Evolutionary conservation across 495 filamentous ascomycete genomes (phyloP), one percentile per base, ranked within the genome.

Genomic region (Cercophora newfieldiana): DNA sequence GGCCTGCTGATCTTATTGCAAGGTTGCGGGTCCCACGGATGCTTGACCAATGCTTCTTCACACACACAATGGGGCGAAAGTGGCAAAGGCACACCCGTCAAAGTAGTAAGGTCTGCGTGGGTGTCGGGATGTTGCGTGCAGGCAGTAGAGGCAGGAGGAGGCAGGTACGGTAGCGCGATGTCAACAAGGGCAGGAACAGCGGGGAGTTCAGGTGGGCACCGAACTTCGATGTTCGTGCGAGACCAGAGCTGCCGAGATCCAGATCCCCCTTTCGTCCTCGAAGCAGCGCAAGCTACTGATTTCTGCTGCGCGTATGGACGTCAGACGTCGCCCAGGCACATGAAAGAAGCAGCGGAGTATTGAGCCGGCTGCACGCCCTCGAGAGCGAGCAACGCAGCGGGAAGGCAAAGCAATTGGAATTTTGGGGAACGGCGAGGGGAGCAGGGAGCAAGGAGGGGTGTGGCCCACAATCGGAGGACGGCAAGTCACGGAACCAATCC

Each of bases 1-100:
- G 50, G 28, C 30, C 61, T 54, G 61, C 61, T 63, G 61, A 63
- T 63, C 61, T 22, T 24, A 55, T 19, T 24, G 61, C 61, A 63
- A 63, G 61, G 61, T 63, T 63, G 61, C 33, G 50, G 29, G 49
- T 33, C 54, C 50, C 18, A 47, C 50, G 29, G 24, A 37, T 29
- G 29, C 49, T 63, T 25, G 33, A 60, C 58, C 37, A 44, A 44
- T 44, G 37, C 37, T 44, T 44, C 29, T 25, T 48, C 33, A 1
- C 6, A 60, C 31, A 44, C 30, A 60, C 28, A 58, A 62, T 63
- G 61, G 61, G 49, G 61, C 50, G 29, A 55, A 63, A 55, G 61
- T 63, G 61, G 61, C 61, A 44, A 63, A 33, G 61, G 25, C 8
- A 18, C 29, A 21, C 26, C 29, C n/a, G 44, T 29, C 21, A 29